Evolutionary conservation across 768 basidiomycete species (phyloP).

Genomic region (Podaxis rugospora): DNA sequence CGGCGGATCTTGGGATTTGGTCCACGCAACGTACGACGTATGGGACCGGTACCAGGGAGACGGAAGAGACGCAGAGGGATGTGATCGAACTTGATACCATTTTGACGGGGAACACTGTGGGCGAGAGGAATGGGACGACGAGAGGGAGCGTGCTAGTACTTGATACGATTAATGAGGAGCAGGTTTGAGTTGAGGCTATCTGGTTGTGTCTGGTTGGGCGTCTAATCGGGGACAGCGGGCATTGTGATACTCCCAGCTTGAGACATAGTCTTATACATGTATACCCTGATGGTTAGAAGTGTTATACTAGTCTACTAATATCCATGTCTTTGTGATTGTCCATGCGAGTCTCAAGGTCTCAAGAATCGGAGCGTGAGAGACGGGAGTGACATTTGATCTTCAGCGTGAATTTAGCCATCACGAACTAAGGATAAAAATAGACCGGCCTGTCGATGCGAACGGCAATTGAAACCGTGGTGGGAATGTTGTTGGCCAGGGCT

Average conservation of each 20-base stretch:
- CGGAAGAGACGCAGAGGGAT: neutral
- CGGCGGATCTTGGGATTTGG: conserved; percentile 29
- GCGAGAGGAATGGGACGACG: neutral
- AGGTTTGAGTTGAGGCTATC: neutral
- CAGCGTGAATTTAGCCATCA: neutral
- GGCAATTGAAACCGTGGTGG: too few species aligned
- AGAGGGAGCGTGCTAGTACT: neutral
- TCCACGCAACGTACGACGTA: conserved; percentile 18
- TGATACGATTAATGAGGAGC: conserved; percentile 1
- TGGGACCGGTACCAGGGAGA: neutral
- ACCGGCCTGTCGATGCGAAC: neutral
- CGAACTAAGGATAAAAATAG: neutral
- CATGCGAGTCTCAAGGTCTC: too few species aligned
- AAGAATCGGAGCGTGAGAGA: neutral
- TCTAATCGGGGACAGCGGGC: neutral
- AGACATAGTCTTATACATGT: neutral
- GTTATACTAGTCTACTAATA: neutral
- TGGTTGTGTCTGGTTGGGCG: neutral
- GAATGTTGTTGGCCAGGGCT: too few species aligned
- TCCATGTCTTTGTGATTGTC: neutral
- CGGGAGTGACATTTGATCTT: neutral
- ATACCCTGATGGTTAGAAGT: neutral
- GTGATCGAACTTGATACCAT: conserved; percentile 25
- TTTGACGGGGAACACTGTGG: conserved; percentile 8
- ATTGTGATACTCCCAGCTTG: neutral